Evolutionary conservation across 306 rosid genomes (phyloP), one percentile per base, ranked within the genome.

Genomic region (Inga leiocalycina): DNA sequence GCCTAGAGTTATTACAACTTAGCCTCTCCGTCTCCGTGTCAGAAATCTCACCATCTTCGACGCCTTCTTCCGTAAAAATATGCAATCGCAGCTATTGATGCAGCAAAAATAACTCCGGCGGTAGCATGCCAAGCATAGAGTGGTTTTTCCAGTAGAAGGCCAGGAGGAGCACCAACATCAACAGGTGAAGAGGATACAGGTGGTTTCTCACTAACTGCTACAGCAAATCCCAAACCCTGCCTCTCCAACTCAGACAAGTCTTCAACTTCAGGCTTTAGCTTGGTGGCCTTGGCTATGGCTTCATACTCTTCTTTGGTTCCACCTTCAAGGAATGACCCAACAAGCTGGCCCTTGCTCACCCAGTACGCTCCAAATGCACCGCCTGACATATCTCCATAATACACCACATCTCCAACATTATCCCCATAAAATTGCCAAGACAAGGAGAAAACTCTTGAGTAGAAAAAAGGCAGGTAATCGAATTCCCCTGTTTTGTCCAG

Each of bases 381-480:
- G 57, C 92, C 92, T 3, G 97, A 89, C 82, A 91, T 84, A 80
- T 94, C 99, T 73, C 98, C 99, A 34, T 27, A 96, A 85, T 94
- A 93, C 81, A 96, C 86, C 51, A 86, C 97, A 74, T 96, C 99
- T 75, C 99, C 99, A 7, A 46, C 79, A 71, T 74, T 90, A 85
- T 96, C 99, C 66, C 99, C 99, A 34, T 84, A 96, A 86, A 96
- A 96, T 84, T 96, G 99, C 99, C 99, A 96, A 16, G 99, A 96
- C 87, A 96, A 81, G 44, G 98, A 78, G 87, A 96, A 96, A 71
- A 94, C 88, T 88, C 99, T 88, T 2, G 99, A 96, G 93, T 96
- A 96, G 90, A 96, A 96, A 83, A 96, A 94, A 13, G 99, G 99
- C 22, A 96, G 80, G 84, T 94, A 92, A 85, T 96, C 98, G 46